Base-by-base conservation (phyloP, 805 yeast species). In the Jamesozyma lodderae region DNA sequence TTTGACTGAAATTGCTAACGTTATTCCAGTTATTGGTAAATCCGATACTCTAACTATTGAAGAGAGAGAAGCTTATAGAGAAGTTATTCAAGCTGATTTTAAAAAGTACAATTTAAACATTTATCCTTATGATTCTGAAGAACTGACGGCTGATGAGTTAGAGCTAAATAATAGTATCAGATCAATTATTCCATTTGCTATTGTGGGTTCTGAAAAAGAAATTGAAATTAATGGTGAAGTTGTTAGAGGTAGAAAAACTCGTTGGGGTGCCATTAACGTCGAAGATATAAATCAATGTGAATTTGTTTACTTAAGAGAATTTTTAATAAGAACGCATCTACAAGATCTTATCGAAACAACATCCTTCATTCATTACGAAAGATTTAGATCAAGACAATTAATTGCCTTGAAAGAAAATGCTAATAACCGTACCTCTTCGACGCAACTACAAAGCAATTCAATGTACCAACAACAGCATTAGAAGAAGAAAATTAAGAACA, bases 271-370 rank as follows among this genome's bases (percentile, higher is more conserved):
- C 14, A 81, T 90, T 55, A 84, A 87, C 61, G 85, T 92, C 44
- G 96, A 88, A 66, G 95, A 92, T 65, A 87, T 85, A 38, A 75
- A 81, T 39, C 97, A 92, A 65, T 87, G 96, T 65, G 98, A 92
- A 67, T 92, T 92, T 69, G 85, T 86, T 27, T 87, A 85, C 52
- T 76, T 92, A 57, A 77, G 96, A 66, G 95, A 86, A 61, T 92
- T 92, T 62, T 74, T 92, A 55, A 86, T 95, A 33, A 79, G 96
- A 67, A 86, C 97, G 7, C 96, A 92, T 62, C 70, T 92, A 55
- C 96, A 87, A 62, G 97, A 90, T 60, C 77, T 92, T 60, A 88
- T 92, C 53, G 98, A 92, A 63, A 77, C 95, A 10, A 92, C 98
- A 4, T 69, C 94, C 1, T 69, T 76, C 48, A 72, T 78, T 38